Percentiles rank a stretch among this genome's conserved stretches.
Conservation (phyloP, 2,329 filamentous ascomycete species). For the Parasarocladium wereldwijsianum region DNA sequence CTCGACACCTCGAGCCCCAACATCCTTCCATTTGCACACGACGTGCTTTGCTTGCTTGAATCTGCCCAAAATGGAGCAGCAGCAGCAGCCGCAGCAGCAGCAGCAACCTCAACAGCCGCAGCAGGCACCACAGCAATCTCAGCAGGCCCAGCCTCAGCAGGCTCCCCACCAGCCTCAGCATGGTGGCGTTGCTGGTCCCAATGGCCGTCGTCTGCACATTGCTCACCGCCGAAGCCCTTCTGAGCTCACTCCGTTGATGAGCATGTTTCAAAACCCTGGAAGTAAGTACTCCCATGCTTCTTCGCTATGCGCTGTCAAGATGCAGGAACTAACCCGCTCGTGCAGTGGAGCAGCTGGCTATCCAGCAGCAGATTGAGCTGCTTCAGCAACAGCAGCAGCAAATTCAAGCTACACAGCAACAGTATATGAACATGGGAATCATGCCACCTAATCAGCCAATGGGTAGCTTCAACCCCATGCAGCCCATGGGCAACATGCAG, state of each 20-base stretch:
- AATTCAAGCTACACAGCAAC: conserved; percentile 89
- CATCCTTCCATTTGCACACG: conserved; percentile 14
- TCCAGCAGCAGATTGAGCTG: conserved; percentile 95
- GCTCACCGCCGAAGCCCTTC: conserved; percentile 94
- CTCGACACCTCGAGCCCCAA: conserved; percentile 11
- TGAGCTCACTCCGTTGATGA: conserved; percentile 93
- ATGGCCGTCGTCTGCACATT: conserved; percentile 87
- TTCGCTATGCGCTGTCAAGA: conserved; percentile 2
- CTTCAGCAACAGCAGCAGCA: conserved; percentile 97
- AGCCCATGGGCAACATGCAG: conserved; percentile 67
- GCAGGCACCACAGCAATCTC: conserved; percentile 28
- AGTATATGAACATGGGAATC: conserved; percentile 96
- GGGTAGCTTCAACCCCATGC: conserved; percentile 64
- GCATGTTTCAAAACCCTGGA: conserved; percentile 59
- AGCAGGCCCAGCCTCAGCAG: conserved; percentile 21
- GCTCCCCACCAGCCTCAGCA: conserved; percentile 31
- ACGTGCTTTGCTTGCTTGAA: conserved; percentile 32
- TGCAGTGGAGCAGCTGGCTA: conserved; percentile 88
- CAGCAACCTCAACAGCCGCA: conserved; percentile 30
- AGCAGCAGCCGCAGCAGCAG: conserved; percentile 44
- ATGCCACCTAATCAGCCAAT: conserved; percentile 70
- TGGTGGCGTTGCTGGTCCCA: conserved; percentile 53
- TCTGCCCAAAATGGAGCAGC: conserved; percentile 25
- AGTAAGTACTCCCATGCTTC: conserved; percentile 33
- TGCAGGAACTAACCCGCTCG: conserved; percentile 4